Conservation (phyloP, 2,329 filamentous ascomycete genomes). For the Pseudogymnoascus sp. region DNA sequence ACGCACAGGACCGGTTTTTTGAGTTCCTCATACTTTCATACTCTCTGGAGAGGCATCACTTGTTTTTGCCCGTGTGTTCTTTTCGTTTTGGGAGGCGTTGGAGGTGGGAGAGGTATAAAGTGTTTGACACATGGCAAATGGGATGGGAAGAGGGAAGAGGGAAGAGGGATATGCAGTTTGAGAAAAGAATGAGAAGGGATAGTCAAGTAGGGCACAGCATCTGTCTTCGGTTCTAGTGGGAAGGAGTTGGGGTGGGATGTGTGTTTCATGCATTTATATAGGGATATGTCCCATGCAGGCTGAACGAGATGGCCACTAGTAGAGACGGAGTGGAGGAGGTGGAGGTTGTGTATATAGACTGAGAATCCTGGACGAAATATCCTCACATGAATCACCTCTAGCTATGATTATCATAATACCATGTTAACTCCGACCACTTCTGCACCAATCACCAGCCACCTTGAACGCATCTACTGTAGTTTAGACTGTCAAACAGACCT, state of each 20-base stretch:
- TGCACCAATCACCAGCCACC: neutral
- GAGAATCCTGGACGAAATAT: neutral
- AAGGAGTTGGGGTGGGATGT: neutral
- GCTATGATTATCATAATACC: neutral
- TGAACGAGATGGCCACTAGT: neutral
- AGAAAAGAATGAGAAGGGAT: neutral
- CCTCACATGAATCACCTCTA: neutral
- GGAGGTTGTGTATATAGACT: neutral
- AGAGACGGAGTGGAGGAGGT: neutral
- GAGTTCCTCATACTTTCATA: neutral
- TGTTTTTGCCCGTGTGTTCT: neutral
- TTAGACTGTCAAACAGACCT: neutral
- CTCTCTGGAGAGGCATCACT: neutral
- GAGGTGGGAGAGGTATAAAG: neutral
- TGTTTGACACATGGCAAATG: constrained; percentile 3
- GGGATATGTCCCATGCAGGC: neutral
- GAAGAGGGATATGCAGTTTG: neutral
- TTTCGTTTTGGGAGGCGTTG: neutral
- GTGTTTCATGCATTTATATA: neutral
- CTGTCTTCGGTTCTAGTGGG: neutral
- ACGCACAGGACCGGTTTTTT: neutral
- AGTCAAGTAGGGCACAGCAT: neutral
- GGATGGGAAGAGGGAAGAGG: neutral
- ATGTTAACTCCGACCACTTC: neutral
- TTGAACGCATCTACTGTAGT: neutral